Conservation (phyloP, 805 yeast species). For the Starmerella kuoi region DNA sequence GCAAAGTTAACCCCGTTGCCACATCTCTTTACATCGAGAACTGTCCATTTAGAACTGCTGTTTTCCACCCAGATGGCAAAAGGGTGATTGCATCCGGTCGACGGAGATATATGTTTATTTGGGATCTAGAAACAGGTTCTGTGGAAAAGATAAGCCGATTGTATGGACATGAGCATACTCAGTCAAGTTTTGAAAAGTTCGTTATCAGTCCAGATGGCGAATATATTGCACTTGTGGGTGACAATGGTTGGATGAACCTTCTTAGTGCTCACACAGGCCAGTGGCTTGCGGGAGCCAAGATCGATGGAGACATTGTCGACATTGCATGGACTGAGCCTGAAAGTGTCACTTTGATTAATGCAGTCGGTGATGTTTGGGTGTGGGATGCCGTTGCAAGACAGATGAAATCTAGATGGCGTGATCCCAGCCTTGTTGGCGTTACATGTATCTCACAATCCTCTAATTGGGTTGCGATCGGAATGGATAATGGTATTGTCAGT, state of each 20-base stretch:
- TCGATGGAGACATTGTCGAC: slow-evolving; percentile 78
- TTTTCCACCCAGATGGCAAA: slow-evolving; percentile 43
- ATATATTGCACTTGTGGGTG: slow-evolving; percentile 65
- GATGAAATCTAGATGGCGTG: slow-evolving; percentile 63
- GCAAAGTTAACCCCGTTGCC: slow-evolving; percentile 66
- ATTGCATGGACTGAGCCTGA: slow-evolving; percentile 49
- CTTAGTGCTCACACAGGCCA: slow-evolving; percentile 69
- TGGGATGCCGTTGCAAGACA: slow-evolving; percentile 44
- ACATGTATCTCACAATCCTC: slow-evolving; percentile 66
- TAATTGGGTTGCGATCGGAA: slow-evolving; percentile 82
- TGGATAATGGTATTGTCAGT: slow-evolving; percentile 78
- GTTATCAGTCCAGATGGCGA: slow-evolving; percentile 55
- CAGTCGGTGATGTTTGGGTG: slow-evolving; percentile 83
- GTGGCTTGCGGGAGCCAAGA: slow-evolving; percentile 74
- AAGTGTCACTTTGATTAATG: slow-evolving; percentile 48
- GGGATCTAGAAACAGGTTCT: slow-evolving; percentile 67
- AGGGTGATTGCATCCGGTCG: slow-evolving; percentile 77
- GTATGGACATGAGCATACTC: slow-evolving; percentile 80
- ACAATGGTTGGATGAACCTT: slow-evolving; percentile 82
- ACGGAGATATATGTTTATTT: slow-evolving; percentile 79
- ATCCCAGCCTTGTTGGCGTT: slow-evolving; percentile 73
- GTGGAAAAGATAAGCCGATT: slow-evolving; percentile 77
- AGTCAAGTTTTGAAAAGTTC: slow-evolving; percentile 78
- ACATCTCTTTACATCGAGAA: slow-evolving; percentile 69
- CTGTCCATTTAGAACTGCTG: slow-evolving; percentile 64